phyloP scores from a whole-genome alignment of 2,329 filamentous ascomycete genomes.

The Ophiosphaerella narmari region DNA sequence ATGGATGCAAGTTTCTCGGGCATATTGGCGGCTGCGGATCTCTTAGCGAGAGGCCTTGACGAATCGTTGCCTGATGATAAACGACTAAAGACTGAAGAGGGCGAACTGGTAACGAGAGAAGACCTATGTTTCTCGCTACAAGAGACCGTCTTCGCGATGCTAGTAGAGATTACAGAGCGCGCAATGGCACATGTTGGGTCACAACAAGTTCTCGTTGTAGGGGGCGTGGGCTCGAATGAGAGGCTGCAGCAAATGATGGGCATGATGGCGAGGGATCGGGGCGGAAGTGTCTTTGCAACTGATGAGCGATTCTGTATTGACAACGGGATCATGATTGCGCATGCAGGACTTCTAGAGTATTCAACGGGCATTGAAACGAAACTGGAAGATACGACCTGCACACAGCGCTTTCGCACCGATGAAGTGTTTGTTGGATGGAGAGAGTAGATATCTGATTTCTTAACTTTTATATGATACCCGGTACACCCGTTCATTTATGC shows the following conservation, averaged over 20 bases:
- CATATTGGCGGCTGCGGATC: conserved; percentile 82
- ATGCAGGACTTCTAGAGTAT: conserved; percentile 87
- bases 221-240: conserved; percentile 94
- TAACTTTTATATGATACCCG: conserved; percentile 15
- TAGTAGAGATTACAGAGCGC: conserved; percentile 97
- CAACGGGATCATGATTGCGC: conserved; percentile 99
- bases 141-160: conserved; percentile 94
- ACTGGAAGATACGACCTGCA: conserved; percentile 77
- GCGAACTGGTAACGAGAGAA: conserved; percentile 70
- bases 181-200: conserved; percentile 98
- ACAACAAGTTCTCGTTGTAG: conserved; percentile 88
- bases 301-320: conserved; percentile 99
- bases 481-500: too few species aligned
- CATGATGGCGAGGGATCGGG: conserved; percentile 84
- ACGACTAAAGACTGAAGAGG: conserved; percentile 50
- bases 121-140: conserved; percentile 95
- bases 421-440: conserved; percentile 57
- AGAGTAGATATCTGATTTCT: conserved; percentile 36
- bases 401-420: conserved; percentile 57
- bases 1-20: conserved; percentile 98
- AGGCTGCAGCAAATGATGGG: conserved; percentile 98
- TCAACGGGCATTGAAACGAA: conserved; percentile 77
- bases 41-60: conserved; percentile 70
- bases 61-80: conserved; percentile 45
- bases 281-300: conserved; percentile 89